Evolutionary conservation across 2,329 filamentous ascomycete genomes (phyloP), one percentile per base, ranked within the genome.

Genomic region (Thelonectria olida): DNA sequence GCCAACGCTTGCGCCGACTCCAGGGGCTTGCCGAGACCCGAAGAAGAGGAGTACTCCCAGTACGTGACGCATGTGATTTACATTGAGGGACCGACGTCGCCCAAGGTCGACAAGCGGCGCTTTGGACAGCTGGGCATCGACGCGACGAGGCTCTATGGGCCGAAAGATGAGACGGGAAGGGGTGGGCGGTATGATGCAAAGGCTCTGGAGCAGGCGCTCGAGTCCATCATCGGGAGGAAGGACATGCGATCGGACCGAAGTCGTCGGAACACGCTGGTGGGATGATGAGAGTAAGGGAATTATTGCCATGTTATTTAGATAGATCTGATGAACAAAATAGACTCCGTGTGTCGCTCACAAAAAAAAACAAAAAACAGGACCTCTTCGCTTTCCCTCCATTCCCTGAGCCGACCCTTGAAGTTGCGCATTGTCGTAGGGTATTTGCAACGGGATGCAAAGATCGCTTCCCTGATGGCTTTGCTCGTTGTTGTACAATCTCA

Each of bases 1-100:
- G 88, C 88, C 0, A 85, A 88, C 20, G 94, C 93, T 0, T 91
- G 90, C 36, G 85, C 87, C 31, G 85, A 93, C 67, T 93, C 89
- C 54, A 82, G 87, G 34, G 85, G 84, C 1, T 72, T 83, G 8
- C 71, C 73, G 0, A 67, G 72, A 4, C 76, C 80, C 1, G 54
- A 62, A 0, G 72, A 75, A 20, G 72, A 80, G 1, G 84, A 88
- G 6, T 91, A 88, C 70, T 82, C 77, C 23, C 81, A 80, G 3
- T 97, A 96, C 71, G 89, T 97, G 4, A 96, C 91, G 7, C 94
- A 97, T 74, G 76, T 97, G 13, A 83, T 97, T 7, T 91, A 97
- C 72, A 78, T 97, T 0, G 91, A 94, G 41, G 90, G 89, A 0
- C 84, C 87, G 0, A 85, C 85, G 0, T 88, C 90, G 20, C 94